Conservation (phyloP, 352 stramenopile genomes). For the Pythium myriotylum region DNA sequence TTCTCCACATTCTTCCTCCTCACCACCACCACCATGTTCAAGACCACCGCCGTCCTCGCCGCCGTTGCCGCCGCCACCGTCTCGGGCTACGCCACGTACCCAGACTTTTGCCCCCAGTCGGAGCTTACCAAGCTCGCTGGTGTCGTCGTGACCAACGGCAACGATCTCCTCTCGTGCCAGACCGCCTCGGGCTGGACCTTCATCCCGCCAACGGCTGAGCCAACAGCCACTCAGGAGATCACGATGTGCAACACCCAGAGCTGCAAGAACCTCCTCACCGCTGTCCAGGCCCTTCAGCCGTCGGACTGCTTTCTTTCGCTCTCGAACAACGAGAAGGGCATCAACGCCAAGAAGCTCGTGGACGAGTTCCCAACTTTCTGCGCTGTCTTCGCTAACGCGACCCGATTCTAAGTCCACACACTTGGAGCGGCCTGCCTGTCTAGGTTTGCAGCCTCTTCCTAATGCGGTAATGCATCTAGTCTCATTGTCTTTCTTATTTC, state of each 20-base stretch:
- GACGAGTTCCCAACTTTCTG: conserved; percentile 28
- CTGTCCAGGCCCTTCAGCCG: conserved; percentile 20
- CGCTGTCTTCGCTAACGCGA: background rate
- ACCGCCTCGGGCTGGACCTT: conserved; percentile 32
- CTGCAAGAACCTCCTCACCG: conserved; percentile 35
- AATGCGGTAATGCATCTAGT: too few species aligned
- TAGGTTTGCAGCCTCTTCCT: too few species aligned
- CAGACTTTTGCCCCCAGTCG: conserved; percentile 11
- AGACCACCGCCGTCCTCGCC: conserved; percentile 18
- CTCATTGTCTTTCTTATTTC: too few species aligned
- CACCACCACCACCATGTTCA: conserved; percentile 25
- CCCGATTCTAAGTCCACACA: background rate
- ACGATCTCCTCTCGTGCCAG: conserved; percentile 28
- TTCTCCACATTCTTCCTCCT: conserved; percentile 8
- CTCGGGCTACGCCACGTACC: conserved; percentile 17
- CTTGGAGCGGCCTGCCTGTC: too few species aligned
- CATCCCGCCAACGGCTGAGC: conserved; percentile 32
- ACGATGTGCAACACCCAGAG: conserved; percentile 31
- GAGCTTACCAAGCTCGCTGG: conserved; percentile 23
- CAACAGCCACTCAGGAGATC: conserved; percentile 24
- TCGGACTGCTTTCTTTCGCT: conserved; percentile 37
- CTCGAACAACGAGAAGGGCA: conserved; percentile 16
- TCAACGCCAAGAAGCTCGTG: conserved; percentile 44
- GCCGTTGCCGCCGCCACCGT: conserved; percentile 18
- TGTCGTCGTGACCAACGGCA: conserved; percentile 12